Percentiles rank a stretch among this genome's conserved stretches.
These are phyloP conservation scores for Zymoseptoria crescenta DNA, from an alignment of 2,329 filamentous ascomycete species.

Conservation along the genomic window DNA sequence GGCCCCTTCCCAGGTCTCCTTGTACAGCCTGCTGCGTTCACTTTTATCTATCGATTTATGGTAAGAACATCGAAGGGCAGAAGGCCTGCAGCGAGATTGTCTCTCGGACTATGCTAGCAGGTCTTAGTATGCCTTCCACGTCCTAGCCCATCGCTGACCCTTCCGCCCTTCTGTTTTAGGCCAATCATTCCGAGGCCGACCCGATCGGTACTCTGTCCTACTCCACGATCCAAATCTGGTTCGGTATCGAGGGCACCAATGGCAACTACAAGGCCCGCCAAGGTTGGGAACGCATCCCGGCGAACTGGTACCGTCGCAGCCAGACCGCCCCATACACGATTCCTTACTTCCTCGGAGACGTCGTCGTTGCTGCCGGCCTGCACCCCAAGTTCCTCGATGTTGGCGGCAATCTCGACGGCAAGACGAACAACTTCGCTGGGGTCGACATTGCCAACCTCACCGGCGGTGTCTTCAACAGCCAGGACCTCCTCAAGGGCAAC, in stretches of 20 bases:
- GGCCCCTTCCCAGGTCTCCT: constrained; percentile 25
- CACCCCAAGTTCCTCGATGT: constrained; percentile 28
- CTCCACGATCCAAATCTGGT: constrained; percentile 14
- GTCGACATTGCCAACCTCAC: constrained; percentile 31
- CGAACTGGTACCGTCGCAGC: constrained; percentile 27
- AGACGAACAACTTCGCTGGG: constrained; percentile 30
- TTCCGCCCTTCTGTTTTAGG: too few relatives aligned
- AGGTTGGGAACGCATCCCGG: constrained; percentile 20
- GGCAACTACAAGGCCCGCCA: constrained; percentile 12
- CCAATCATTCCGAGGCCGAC: constrained; percentile 19
- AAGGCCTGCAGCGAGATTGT: too few relatives aligned
- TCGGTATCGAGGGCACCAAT: constrained; percentile 15
- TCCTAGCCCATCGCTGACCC: too few relatives aligned
- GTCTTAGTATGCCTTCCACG: too few relatives aligned
- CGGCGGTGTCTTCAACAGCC: constrained; percentile 36
- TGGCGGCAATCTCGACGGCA: constrained; percentile 32
- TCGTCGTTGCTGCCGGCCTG: constrained; percentile 13
- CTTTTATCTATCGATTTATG: constrained; percentile 28
- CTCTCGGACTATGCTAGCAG: too few relatives aligned
- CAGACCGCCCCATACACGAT: constrained; percentile 27
- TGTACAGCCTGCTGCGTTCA: constrained; percentile 22
- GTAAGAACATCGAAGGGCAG: too few relatives aligned
- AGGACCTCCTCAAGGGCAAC: constrained; percentile 25
- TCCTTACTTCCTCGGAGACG: constrained; percentile 20
- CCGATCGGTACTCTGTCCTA: constrained; percentile 12